Conservation (phyloP, 495 filamentous ascomycete species). For the Aspergillus ellipticus region DNA sequence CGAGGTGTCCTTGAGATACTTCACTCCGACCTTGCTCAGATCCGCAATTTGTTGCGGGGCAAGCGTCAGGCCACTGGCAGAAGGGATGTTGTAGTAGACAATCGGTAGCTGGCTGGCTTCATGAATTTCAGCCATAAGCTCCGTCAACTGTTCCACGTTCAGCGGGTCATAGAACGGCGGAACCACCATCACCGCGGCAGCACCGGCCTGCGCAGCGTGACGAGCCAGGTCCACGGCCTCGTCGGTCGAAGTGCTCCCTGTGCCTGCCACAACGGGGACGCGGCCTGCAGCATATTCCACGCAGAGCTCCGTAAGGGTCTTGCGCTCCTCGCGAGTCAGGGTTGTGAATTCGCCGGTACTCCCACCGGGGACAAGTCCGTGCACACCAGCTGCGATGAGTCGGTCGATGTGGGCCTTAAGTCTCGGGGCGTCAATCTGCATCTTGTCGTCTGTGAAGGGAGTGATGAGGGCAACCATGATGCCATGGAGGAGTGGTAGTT, state of each 20-base stretch:
- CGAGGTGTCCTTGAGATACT: constrained; percentile 37
- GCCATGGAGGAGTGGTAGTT: constrained; percentile 17
- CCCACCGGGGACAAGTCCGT: constrained; percentile 39
- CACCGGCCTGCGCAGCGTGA: constrained; percentile 30
- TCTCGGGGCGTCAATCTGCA: constrained; percentile 27
- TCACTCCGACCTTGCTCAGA: constrained; percentile 28
- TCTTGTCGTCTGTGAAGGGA: constrained; percentile 33
- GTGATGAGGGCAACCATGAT: constrained; percentile 39
- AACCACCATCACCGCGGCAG: constrained; percentile 34
- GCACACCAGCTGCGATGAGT: constrained; percentile 30
- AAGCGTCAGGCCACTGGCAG: constrained; percentile 25
- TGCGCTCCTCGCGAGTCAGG: constrained; percentile 29
- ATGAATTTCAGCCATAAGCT: constrained; percentile 30
- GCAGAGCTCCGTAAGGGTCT: constrained; percentile 36
- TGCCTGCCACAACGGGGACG: constrained; percentile 33
- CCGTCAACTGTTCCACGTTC: constrained; percentile 26
- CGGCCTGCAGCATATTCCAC: constrained; percentile 32
- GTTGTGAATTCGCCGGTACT: constrained; percentile 41
- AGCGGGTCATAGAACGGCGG: constrained; percentile 39
- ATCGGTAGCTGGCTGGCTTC: constrained; percentile 25
- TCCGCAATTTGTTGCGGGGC: constrained; percentile 26
- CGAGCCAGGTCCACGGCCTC: constrained; percentile 34
- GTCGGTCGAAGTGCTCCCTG: constrained; percentile 23
- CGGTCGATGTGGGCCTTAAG: constrained; percentile 36
- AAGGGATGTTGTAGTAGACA: constrained; percentile 37